A percentile compares a stretch with the other conserved stretches of the same genome.
Evolutionary conservation across 2,329 filamentous ascomycete genomes (phyloP).

Genomic region (Penicillium sp.): DNA sequence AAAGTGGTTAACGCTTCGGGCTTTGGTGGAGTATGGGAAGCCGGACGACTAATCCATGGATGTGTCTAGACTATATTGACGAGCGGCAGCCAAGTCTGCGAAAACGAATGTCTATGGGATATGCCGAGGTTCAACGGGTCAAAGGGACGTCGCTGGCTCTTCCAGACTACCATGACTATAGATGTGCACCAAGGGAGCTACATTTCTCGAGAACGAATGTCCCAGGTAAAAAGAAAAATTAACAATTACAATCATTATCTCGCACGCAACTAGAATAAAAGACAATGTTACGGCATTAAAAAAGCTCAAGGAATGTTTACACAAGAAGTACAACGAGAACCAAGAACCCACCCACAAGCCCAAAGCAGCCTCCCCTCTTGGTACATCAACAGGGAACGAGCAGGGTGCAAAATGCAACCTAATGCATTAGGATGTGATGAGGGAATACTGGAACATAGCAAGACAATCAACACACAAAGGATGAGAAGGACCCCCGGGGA

Average conservation of each 20-base stretch:
- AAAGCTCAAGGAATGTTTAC: conserved; percentile 21
- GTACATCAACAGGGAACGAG: conserved; percentile 4
- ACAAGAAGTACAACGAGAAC: conserved; percentile 13
- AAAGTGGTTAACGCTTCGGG: not conserved
- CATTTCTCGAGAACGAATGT: not conserved
- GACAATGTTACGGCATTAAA: conserved; percentile 10
- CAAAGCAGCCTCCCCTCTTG: conserved; percentile 1
- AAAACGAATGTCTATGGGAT: not conserved
- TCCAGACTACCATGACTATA: not conserved
- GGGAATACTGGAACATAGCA: conserved; percentile 14
- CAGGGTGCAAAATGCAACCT: conserved; percentile 15
- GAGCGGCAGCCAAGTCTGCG: not conserved
- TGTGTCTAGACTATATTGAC: too few relatives aligned
- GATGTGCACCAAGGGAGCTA: not conserved
- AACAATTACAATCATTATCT: conserved; percentile 7
- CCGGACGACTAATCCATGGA: not conserved
- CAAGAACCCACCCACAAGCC: not conserved
- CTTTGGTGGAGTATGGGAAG: not conserved
- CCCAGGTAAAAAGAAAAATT: not conserved
- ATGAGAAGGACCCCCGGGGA: conserved; percentile 16
- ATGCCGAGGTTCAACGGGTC: not conserved
- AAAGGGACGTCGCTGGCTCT: too few relatives aligned
- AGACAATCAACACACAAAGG: conserved; percentile 11
- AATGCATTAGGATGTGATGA: conserved; percentile 17
- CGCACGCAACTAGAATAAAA: not conserved